These are phyloP conservation scores for Leucocoprinus birnbaumii DNA, from an alignment of 768 basidiomycete species.

Conservation along the genomic window DNA sequence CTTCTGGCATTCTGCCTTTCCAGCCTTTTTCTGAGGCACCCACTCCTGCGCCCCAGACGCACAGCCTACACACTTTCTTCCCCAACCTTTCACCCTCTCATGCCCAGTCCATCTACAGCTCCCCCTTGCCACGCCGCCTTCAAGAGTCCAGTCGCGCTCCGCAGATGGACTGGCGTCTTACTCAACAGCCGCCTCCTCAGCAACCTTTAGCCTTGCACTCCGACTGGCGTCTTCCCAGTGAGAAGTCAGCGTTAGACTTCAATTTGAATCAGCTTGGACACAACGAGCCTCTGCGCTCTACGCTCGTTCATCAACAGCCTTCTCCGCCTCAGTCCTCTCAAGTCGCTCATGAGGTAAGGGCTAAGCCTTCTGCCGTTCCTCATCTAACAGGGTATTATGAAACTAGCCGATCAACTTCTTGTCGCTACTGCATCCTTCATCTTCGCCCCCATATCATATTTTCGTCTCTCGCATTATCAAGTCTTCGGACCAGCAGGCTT, in stretches of 20 bases:
- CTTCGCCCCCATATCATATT: slow-evolving; percentile 77
- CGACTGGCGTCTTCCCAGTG: slow-evolving; percentile 45
- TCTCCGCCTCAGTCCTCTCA: slow-evolving; percentile 24
- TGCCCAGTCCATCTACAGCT: slow-evolving; percentile 27
- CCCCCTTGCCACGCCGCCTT: slow-evolving; percentile 27
- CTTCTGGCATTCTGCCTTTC: slow-evolving; percentile 32
- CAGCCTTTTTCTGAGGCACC: slow-evolving; percentile 50
- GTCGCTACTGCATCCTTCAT: slow-evolving; percentile 80
- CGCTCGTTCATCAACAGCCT: slow-evolving; percentile 27
- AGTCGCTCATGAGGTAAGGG: slow-evolving; percentile 48
- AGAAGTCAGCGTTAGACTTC: slow-evolving; percentile 26
- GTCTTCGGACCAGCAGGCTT: slow-evolving; percentile 87
- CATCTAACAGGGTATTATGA: slow-evolving; percentile 17
- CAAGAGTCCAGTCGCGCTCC: slow-evolving; percentile 22
- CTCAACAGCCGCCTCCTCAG: slow-evolving; percentile 24
- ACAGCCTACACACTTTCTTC: slow-evolving; percentile 21
- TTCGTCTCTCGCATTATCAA: slow-evolving; percentile 87
- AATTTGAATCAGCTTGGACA: slow-evolving; percentile 19
- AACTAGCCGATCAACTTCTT: slow-evolving; percentile 85
- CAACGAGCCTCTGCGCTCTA: slow-evolving; percentile 27
- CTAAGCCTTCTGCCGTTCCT: slow-evolving; percentile 15
- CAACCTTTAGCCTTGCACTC: slow-evolving; percentile 25
- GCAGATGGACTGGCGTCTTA: slow-evolving; percentile 36
- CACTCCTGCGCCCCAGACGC: slow-evolving; percentile 28
- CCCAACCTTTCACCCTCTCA: slow-evolving; percentile 21